These are phyloP conservation scores for Piper betle DNA, from an alignment of 164 flowering plant genomes.

Conservation along the genomic window DNA sequence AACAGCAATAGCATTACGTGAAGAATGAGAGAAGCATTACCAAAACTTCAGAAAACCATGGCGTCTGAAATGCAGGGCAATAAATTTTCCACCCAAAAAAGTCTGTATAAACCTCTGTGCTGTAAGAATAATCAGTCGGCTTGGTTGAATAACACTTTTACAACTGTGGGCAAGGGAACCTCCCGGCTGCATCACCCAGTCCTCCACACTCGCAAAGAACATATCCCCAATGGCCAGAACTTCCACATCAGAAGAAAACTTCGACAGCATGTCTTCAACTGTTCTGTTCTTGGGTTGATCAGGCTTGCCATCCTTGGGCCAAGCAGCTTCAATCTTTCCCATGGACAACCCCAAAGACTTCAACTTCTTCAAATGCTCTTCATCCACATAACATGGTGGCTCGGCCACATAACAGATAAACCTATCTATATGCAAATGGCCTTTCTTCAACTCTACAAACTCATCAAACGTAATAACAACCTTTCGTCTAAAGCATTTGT, in stretches of 20 bases:
- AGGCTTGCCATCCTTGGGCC: slow-evolving; percentile 64
- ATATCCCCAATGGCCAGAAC: slow-evolving; percentile 92
- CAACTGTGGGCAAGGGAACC: slow-evolving; percentile 89
- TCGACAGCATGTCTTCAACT: slow-evolving; percentile 44
- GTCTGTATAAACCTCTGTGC: slow-evolving; percentile 96
- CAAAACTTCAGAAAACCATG: slow-evolving; percentile 97
- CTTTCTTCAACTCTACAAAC: slow-evolving; percentile 45
- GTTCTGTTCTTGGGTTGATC: slow-evolving; percentile 43
- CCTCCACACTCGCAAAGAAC: slow-evolving; percentile 80
- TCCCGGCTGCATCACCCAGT: slow-evolving; percentile 93
- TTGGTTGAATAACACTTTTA: slow-evolving; percentile 79
- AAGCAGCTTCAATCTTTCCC: slow-evolving; percentile 61
- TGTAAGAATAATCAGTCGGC: slow-evolving; percentile 66
- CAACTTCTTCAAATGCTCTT: slow-evolving; percentile 67
- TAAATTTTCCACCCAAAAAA: slow-evolving; percentile 65
- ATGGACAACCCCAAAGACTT: slow-evolving; percentile 51
- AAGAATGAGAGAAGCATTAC: slow-evolving; percentile 22
- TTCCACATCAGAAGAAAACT: slow-evolving; percentile 53
- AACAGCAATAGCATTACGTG: background rate
- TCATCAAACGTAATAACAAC: slow-evolving; percentile 72
- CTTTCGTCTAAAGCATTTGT: slow-evolving; percentile 60
- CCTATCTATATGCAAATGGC: slow-evolving; percentile 46
- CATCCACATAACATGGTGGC: slow-evolving; percentile 86
- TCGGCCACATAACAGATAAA: slow-evolving; percentile 66
- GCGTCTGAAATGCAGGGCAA: slow-evolving; percentile 86